Conservation (phyloP, 139 green algal species). For the Auxenochlorella pyrenoidosa region DNA sequence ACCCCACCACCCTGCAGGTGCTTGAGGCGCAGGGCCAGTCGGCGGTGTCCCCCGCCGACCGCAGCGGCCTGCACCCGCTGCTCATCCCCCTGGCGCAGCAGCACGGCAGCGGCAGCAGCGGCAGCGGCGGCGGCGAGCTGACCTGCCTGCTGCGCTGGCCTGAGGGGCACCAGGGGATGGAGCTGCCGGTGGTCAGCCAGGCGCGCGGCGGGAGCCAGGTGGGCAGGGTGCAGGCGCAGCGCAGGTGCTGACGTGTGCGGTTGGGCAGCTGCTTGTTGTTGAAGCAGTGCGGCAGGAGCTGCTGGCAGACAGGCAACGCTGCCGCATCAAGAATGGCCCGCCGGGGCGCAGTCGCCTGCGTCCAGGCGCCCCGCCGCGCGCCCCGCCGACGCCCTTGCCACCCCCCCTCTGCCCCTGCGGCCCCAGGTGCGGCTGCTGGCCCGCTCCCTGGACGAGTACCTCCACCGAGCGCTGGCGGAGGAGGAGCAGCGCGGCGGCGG, state of each 20-base stretch:
- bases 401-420: background rate
- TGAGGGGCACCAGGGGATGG: slow-evolving; percentile 54
- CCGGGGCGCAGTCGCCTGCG: too few relatives aligned
- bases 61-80: slow-evolving; percentile 75
- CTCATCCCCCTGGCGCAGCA: slow-evolving; percentile 68
- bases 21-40: slow-evolving; percentile 68
- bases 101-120: background rate
- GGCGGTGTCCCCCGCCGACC: slow-evolving; percentile 62
- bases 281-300: background rate
- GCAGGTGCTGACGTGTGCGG: too few relatives aligned
- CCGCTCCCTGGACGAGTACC: slow-evolving; percentile 74
- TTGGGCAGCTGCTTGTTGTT: too few relatives aligned
- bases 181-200: slow-evolving; percentile 69
- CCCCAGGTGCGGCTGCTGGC: slow-evolving; percentile 65
- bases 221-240: background rate
- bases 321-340: background rate
- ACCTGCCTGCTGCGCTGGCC: slow-evolving; percentile 79
- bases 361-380: too few relatives aligned
- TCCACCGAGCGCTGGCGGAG: slow-evolving; percentile 79
- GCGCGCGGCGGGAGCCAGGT: slow-evolving; percentile 34
- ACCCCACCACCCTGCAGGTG: slow-evolving; percentile 49
- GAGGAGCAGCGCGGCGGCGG: slow-evolving; percentile 61
- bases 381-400: slow-evolving; percentile 8
- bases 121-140: slow-evolving; percentile 36
- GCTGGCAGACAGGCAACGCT: background rate